Evolutionary conservation across 257 asterid genomes (phyloP), one percentile per base, ranked within the genome.

Genomic region (Primulina eburnea): DNA sequence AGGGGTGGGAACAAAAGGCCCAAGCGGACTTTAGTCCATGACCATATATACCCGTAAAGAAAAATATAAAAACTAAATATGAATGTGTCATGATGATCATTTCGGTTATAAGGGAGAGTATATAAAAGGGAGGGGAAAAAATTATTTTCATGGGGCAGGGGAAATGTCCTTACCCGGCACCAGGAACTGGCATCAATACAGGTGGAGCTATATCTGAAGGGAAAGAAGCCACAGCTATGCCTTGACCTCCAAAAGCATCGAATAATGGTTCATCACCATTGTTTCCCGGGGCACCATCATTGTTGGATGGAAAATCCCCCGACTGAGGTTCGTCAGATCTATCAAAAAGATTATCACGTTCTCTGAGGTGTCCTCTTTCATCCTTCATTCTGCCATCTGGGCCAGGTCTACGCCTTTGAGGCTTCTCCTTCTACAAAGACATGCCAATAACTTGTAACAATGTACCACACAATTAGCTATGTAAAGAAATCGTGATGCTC

Each of bases 171-270:
- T 78, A 94, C 99, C 99, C 99, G 62, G 99, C 99, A 77, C 99
- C 99, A 84, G 99, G 99, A 75, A 94, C 97, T 50, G 99, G 99
- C 99, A 94, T 94, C 82, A 91, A 83, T 69, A 94, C 83, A 21
- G 96, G 88, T 60, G 97, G 99, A 73, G 86, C 90, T 53, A 94
- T 86, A 62, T 94, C 99, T 12, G 97, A 89, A 60, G 96, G 78
- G 73, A 90, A 92, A 69, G 87, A 34, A 38, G 89, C 84, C 74
- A 90, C 93, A 34, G 86, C 85, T 71, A 89, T 82, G 71, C 96
- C 96, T 75, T 83, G 96, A 58, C 92, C 96, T 34, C 88, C 86
- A 76, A 85, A 89, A 65, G 90, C 76, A 79, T 93, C 99, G 81
- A 82, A 89, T 92, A 91, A 86, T 32, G 78, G 76, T 68, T 90